These are phyloP conservation scores for Geranium rotundifolium DNA, from an alignment of 345 rosid species.

Conservation along the genomic window DNA sequence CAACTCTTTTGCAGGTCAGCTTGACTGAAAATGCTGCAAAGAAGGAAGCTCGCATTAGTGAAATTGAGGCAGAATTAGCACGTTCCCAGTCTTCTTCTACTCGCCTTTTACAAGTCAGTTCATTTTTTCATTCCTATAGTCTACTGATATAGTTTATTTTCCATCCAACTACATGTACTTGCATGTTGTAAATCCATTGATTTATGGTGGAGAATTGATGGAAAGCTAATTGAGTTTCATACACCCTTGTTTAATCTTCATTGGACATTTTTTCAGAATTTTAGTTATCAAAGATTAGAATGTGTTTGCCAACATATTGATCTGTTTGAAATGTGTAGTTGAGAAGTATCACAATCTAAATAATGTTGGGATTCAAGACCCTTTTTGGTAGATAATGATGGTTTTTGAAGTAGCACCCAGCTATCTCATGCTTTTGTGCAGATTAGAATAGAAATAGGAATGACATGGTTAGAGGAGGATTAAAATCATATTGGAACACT, in stretches of 20 bases:
- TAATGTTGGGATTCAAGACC: no score
- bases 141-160: neutral
- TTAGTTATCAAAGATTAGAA: no score
- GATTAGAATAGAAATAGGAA: no score
- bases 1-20: slow-evolving; percentile 31
- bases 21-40: slow-evolving; percentile 54
- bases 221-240: neutral
- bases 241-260: no score
- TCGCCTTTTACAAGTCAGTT: slow-evolving; percentile 64
- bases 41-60: slow-evolving; percentile 56
- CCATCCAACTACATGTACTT: neutral
- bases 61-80: slow-evolving; percentile 55
- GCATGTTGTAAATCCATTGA: neutral
- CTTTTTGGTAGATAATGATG: no score
- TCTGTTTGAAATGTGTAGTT: no score
- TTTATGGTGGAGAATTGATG: neutral
- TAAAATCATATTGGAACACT: neutral
- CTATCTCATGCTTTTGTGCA: no score
- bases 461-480: no score
- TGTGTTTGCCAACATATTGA: no score
- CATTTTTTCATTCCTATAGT: neutral
- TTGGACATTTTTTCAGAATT: no score
- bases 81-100: slow-evolving; percentile 50
- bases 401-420: no score
- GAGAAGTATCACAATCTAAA: no score